Evolutionary conservation across 768 basidiomycete species (phyloP).

Genomic region (Boletus fagicola): DNA sequence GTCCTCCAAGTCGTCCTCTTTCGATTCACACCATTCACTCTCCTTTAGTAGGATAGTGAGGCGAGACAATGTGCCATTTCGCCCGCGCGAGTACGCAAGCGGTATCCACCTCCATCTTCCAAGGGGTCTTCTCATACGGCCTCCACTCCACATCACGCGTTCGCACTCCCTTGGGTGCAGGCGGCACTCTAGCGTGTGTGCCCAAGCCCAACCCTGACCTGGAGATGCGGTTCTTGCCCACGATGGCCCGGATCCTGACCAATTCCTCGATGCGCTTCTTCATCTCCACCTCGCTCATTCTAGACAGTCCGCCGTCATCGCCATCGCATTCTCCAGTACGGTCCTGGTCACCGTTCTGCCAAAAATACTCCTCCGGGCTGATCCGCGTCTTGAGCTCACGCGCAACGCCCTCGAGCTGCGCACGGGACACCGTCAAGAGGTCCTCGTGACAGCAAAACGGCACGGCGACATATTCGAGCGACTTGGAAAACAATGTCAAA

Average conservation of each 20-base stretch:
- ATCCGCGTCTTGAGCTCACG: conserved; percentile 56
- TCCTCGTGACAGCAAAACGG: conserved; percentile 79
- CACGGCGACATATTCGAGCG: conserved; percentile 25
- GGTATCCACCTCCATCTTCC: conserved; percentile 27
- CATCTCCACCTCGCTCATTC: conserved; percentile 43
- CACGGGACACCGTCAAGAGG: conserved; percentile 59
- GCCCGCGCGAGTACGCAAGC: conserved; percentile 3
- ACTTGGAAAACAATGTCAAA: no score
- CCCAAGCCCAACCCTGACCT: conserved; percentile 26
- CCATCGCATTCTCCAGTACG: not conserved
- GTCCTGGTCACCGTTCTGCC: conserved; percentile 6
- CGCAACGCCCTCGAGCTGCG: conserved; percentile 53
- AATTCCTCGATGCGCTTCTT: conserved; percentile 56
- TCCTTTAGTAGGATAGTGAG: conserved; percentile 31
- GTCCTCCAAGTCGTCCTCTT: conserved; percentile 8
- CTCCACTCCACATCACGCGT: conserved; percentile 22
- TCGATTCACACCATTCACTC: conserved; percentile 20
- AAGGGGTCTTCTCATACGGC: conserved; percentile 18
- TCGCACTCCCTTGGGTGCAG: conserved; percentile 29
- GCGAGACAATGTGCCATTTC: conserved; percentile 1
- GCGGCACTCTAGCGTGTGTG: conserved; percentile 28
- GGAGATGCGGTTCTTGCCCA: conserved; percentile 29
- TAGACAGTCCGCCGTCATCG: conserved; percentile 14
- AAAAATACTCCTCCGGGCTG: conserved; percentile 35
- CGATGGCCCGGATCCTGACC: conserved; percentile 49